These are phyloP conservation scores for Hypoxylon sp. DNA, from an alignment of 2,329 filamentous ascomycete genomes.

Conservation along the genomic window DNA sequence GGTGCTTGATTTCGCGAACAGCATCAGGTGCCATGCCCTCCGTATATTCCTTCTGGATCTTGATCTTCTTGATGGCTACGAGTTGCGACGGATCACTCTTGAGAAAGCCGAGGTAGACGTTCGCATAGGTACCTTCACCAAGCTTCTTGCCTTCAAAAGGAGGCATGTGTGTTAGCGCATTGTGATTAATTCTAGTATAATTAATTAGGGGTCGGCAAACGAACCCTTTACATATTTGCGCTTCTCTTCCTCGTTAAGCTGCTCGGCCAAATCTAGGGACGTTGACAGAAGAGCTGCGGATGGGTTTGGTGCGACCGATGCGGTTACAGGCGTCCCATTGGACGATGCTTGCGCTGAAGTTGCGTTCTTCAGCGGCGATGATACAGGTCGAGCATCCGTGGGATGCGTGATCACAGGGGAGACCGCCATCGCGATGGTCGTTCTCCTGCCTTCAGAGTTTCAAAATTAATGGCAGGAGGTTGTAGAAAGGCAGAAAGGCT, in stretches of 20 bases:
- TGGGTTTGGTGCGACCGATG: conserved; percentile 49
- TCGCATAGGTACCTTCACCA: conserved; percentile 96
- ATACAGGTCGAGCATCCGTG: conserved; percentile 55
- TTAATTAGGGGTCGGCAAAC: conserved; percentile 21
- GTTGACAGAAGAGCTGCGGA: conserved; percentile 52
- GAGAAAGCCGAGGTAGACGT: conserved; percentile 91
- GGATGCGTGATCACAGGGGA: conserved; percentile 53
- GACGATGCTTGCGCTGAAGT: conserved; percentile 60
- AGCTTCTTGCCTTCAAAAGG: conserved; percentile 80
- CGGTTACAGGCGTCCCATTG: conserved; percentile 62
- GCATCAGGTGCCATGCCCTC: conserved; percentile 96
- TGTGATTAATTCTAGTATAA: neutral
- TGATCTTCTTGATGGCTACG: conserved; percentile 96
- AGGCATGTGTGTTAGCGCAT: conserved; percentile 28
- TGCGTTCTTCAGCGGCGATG: conserved; percentile 63
- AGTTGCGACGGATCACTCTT: conserved; percentile 78
- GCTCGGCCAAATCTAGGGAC: conserved; percentile 76
- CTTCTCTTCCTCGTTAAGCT: conserved; percentile 85
- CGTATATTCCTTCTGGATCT: conserved; percentile 85
- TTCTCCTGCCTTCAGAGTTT: conserved; percentile 4
- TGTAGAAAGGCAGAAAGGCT: too few relatives aligned
- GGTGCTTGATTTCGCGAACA: conserved; percentile 93
- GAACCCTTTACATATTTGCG: conserved; percentile 90
- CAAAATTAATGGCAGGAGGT: conserved; percentile 12
- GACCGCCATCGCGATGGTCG: conserved; percentile 51